Evolutionary conservation across 2,329 filamentous ascomycete species (phyloP).

Genomic region (Bisporella sp.): DNA sequence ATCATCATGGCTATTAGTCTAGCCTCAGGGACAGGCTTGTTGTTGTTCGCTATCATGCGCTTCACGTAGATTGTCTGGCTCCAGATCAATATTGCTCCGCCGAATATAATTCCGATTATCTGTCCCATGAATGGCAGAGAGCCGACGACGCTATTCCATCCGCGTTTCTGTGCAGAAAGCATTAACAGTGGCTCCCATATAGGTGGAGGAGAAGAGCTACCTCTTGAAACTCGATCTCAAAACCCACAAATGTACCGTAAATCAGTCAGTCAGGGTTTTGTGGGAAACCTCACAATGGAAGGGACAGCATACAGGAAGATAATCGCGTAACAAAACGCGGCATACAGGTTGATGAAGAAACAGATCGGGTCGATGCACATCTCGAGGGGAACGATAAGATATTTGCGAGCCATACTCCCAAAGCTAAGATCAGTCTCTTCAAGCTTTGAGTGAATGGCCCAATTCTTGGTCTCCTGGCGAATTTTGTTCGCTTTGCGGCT

Average conservation of each 20-base stretch:
- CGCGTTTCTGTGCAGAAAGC: constrained; percentile 41
- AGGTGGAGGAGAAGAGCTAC: no score
- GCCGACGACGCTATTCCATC: constrained; percentile 41
- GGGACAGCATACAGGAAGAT: constrained; percentile 37
- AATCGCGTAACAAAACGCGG: constrained; percentile 68
- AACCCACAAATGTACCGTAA: no score
- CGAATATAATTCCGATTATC: constrained; percentile 77
- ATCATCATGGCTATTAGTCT: constrained; percentile 76
- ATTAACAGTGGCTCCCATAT: no score
- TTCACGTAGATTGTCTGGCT: constrained; percentile 76
- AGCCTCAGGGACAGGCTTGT: constrained; percentile 66
- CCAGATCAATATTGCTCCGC: constrained; percentile 58
- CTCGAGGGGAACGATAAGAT: constrained; percentile 74
- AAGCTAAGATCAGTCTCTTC: constrained; percentile 64
- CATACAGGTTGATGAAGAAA: constrained; percentile 74
- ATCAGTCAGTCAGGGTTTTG: no score
- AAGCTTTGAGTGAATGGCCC: constrained; percentile 61
- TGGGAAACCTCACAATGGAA: constrained; percentile 25
- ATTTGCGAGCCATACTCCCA: constrained; percentile 63
- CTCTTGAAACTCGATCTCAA: no score
- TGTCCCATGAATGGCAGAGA: constrained; percentile 28
- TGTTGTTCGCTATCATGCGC: constrained; percentile 52
- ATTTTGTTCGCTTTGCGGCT: constrained; percentile 61
- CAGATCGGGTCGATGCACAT: constrained; percentile 80
- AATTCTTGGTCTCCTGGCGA: constrained; percentile 59